Conservation (phyloP, 495 filamentous ascomycete genomes). For the Podospora sp. region DNA sequence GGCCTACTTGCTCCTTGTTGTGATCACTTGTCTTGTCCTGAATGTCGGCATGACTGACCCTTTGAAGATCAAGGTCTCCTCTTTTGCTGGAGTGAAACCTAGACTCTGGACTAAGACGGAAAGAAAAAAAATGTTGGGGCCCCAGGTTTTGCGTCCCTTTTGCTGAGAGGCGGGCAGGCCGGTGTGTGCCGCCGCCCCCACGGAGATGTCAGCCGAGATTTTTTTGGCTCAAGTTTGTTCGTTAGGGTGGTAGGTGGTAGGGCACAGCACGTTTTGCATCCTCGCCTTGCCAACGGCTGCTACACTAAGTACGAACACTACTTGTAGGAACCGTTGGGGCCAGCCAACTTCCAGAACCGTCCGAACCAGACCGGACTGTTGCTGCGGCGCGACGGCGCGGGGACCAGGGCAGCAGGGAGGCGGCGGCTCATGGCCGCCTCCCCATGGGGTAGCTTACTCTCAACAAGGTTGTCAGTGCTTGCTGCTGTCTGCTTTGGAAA, state of each 20-base stretch:
- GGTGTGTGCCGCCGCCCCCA: neutral
- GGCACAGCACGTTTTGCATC: slow-evolving; percentile 5
- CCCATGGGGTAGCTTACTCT: neutral
- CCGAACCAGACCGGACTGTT: too few species aligned
- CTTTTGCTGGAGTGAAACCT: neutral
- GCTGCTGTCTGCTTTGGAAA: too few species aligned
- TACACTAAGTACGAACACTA: neutral
- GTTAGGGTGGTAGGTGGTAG: neutral
- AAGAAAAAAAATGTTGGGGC: neutral
- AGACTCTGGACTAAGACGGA: neutral
- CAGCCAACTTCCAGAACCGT: too few species aligned
- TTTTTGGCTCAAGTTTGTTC: too few species aligned
- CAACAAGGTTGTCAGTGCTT: neutral
- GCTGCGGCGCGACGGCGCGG: neutral
- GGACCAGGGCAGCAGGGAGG: neutral
- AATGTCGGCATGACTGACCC: neutral
- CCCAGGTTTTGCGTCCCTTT: neutral
- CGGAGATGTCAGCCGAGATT: neutral
- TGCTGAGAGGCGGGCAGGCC: neutral
- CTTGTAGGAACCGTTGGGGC: neutral
- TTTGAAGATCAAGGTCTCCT: too few species aligned
- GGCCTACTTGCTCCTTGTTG: neutral
- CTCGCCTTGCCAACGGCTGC: slow-evolving; percentile 4
- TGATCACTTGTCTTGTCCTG: neutral
- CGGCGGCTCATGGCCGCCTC: neutral